Evolutionary conservation across 768 basidiomycete genomes (phyloP).

Genomic region (Termitomyces sp.): DNA sequence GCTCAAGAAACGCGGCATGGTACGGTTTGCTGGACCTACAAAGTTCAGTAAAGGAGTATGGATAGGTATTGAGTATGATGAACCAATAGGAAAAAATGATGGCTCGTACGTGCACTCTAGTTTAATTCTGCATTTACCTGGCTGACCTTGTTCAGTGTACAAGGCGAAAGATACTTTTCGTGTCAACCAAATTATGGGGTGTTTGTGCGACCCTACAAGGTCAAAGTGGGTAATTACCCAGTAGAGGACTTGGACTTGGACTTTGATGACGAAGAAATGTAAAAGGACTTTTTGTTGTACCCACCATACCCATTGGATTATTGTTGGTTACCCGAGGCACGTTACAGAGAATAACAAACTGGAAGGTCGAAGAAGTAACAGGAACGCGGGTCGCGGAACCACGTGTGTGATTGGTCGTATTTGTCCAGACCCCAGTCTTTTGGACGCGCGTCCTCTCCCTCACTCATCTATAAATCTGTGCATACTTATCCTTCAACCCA

Average conservation of each 20-base stretch:
- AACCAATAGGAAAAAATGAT: constrained; percentile 93
- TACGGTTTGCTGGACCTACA: constrained; percentile 81
- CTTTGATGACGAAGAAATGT: constrained; percentile 77
- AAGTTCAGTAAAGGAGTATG: constrained; percentile 73
- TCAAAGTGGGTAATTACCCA: constrained; percentile 82
- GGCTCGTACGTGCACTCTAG: constrained; percentile 65
- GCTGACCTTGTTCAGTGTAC: constrained; percentile 45
- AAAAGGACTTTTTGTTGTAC: constrained; percentile 1
- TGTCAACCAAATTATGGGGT: constrained; percentile 75
- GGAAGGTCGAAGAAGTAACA: constrained; percentile 30
- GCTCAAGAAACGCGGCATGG: constrained; percentile 73
- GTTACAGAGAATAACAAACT: constrained; percentile 5
- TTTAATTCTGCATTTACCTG: neutral
- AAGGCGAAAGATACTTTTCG: constrained; percentile 82
- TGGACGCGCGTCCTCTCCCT: constrained; percentile 35
- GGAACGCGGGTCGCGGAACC: constrained; percentile 14
- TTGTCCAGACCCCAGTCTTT: constrained; percentile 16
- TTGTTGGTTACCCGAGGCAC: constrained; percentile 2
- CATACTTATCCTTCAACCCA: constrained; percentile 15
- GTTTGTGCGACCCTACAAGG: constrained; percentile 81
- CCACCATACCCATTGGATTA: constrained; percentile 3
- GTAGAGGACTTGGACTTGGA: constrained; percentile 79
- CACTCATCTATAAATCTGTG: constrained; percentile 18
- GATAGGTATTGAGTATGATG: constrained; percentile 94
- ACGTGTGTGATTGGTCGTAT: constrained; percentile 17